Base-by-base conservation (phyloP, 192 early-diverging fungal genomes). In the Chytriomyces sp. region DNA sequence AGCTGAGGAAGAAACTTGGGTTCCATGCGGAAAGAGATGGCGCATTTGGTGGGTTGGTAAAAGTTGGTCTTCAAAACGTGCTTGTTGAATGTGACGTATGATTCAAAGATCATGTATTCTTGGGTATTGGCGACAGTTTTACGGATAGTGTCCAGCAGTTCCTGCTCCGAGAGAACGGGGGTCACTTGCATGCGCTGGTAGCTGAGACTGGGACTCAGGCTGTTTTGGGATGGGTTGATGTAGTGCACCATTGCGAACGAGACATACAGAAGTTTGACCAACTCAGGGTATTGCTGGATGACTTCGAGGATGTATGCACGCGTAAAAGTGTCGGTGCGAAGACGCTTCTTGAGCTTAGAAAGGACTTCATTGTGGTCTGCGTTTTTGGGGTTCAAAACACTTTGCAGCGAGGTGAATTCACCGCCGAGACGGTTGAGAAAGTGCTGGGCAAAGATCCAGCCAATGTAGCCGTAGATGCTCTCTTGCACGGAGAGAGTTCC, bases 11-110 rank as follows among this genome's bases (percentile, higher is more conserved):
- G 87, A 88, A 99, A 97, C 20, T 87, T 73, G 26, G 97, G 92
- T 78, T 97, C 93, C 88, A 99, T 88, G 77, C 97, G 92, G 94
- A 99, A 99, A 49, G 96, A 97, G 50, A 98, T 89, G 35, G 97
- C 97, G n/a, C 98, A 96, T 91, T 98, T 98, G 81, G 97, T 97
- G 45, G 95, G 92, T 87, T 98, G 96, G 90, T 98, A 98, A 77
- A 98, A 98, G 90, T 98, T 98, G 84, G 97, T 98, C 91, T 99
- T 99, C 76, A 98, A 89, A 50, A 98, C 93, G 85, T 97, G 93
- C 86, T 93, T 89, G 91, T 99, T 99, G 88, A 99, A 98, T 65
- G 93, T 92, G 28, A 99, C 82, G 88, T 96, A 93, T 7, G 96
- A 92, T 83, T 98, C 93, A 80, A 99, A 91, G 73, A 89, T 84